Conservation (phyloP, 768 basidiomycete genomes). For the Tylopilus cervinicoccineus region DNA sequence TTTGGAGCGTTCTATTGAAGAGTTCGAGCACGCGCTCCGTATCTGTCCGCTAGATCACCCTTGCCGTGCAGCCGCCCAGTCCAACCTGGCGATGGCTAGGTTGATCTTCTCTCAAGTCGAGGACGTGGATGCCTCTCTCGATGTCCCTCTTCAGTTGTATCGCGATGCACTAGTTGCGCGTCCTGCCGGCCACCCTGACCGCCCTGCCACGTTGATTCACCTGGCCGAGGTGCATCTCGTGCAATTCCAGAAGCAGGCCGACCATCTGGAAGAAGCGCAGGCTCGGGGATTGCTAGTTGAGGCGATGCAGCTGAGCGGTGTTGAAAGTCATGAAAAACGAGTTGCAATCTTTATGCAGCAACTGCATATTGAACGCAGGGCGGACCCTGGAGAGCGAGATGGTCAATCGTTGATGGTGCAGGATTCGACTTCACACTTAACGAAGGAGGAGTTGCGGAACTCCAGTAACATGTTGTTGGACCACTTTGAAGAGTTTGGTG, state of each 20-base stretch:
- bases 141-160: not conserved
- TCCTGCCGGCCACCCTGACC: constrained; percentile 5
- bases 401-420: no score
- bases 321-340: no score
- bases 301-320: no score
- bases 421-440: no score
- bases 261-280: not conserved
- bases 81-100: no score
- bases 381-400: no score
- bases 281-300: not conserved
- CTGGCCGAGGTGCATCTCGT: not conserved
- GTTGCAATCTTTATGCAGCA: no score
- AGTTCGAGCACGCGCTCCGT: not conserved
- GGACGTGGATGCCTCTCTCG: not conserved
- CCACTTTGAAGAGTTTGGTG: no score
- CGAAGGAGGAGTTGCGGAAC: no score
- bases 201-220: not conserved
- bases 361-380: no score
- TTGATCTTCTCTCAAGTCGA: not conserved
- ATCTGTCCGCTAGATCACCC: not conserved
- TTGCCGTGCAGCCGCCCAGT: not conserved
- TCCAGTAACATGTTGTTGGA: no score
- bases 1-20: not conserved
- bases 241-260: not conserved
- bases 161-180: no score